These are phyloP conservation scores for Oryza glaberrima DNA, from an alignment of 176 grass and related monocot genomes.

Conservation along the genomic window DNA sequence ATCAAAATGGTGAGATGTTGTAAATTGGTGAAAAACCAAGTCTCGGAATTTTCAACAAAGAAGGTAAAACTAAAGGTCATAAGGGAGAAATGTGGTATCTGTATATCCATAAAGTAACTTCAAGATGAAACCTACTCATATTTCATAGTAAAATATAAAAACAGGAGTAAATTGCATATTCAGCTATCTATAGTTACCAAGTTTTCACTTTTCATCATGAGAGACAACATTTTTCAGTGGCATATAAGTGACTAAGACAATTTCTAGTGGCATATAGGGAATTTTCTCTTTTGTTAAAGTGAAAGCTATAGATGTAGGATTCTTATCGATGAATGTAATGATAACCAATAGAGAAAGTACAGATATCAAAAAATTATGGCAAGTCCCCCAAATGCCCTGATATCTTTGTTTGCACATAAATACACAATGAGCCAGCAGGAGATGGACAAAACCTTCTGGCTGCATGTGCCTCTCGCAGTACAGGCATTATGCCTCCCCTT, in stretches of 20 bases:
- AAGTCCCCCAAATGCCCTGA: background rate
- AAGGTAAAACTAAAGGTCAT: background rate
- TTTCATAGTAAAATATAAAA: no score
- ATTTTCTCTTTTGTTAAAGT: no score
- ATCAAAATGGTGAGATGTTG: background rate
- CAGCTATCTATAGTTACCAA: no score
- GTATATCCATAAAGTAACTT: no score
- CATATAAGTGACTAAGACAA: no score
- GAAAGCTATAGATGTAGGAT: no score
- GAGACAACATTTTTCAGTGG: no score
- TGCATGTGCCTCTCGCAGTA: constrained; percentile 4
- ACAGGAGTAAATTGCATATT: no score
- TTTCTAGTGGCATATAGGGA: no score
- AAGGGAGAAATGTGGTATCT: background rate
- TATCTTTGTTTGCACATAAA: background rate
- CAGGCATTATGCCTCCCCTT: background rate
- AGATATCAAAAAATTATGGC: background rate
- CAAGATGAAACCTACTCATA: background rate
- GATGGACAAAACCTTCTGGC: background rate
- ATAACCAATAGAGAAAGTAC: no score
- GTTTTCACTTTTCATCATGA: no score
- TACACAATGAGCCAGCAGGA: background rate
- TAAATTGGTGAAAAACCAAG: background rate
- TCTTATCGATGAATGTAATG: no score
- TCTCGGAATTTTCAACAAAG: background rate